phyloP scores from a whole-genome alignment of 192 early-diverging fungal species.

The Rhizoclosmatium globosum region DNA sequence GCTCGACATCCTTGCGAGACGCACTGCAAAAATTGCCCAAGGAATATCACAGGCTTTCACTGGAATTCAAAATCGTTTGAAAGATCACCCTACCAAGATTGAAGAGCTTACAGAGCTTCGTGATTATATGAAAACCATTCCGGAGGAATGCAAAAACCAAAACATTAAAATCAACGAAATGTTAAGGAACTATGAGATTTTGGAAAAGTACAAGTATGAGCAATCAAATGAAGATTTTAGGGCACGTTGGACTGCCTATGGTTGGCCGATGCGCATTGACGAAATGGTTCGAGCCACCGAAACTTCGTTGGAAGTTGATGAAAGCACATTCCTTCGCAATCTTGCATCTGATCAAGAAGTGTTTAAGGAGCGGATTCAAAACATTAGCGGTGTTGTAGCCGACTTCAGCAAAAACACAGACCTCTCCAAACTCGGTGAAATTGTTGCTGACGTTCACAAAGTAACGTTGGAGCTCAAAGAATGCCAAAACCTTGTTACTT shows the following conservation, averaged over 20 bases:
- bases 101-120: conserved; percentile 68
- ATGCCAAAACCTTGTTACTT: conserved; percentile 52
- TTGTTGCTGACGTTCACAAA: conserved; percentile 61
- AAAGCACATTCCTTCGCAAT: conserved; percentile 57
- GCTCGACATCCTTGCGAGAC: conserved; percentile 55
- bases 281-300: conserved; percentile 59
- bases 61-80: conserved; percentile 54
- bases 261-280: conserved; percentile 64
- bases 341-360: conserved; percentile 68
- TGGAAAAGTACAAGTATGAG: conserved; percentile 66
- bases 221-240: conserved; percentile 67
- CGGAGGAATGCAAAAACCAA: conserved; percentile 55
- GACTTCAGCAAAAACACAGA: conserved; percentile 65
- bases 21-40: conserved; percentile 51
- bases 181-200: conserved; percentile 62
- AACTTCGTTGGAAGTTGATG: conserved; percentile 57
- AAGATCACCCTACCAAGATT: conserved; percentile 64
- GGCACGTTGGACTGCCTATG: conserved; percentile 59
- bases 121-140: conserved; percentile 65
- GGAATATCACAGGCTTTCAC: conserved; percentile 55
- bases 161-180: conserved; percentile 57
- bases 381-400: conserved; percentile 53
- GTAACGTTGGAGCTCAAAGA: conserved; percentile 63
- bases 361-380: conserved; percentile 66
- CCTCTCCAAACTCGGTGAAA: conserved; percentile 55